Base-by-base conservation (phyloP, 108 stramenopile species). In the Cyclostephanos invisitatus region DNA sequence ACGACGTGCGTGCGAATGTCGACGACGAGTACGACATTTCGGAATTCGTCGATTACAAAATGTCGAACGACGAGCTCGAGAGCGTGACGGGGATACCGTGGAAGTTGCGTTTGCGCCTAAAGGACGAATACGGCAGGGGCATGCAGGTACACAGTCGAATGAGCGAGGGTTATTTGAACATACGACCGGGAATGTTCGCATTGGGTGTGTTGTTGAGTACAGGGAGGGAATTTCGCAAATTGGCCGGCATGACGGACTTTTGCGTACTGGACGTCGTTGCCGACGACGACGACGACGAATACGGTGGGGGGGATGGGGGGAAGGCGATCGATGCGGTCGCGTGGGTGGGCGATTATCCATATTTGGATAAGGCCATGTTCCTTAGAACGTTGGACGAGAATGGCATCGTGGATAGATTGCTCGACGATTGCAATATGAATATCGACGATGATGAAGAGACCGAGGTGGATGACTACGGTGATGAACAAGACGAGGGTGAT, bases 311-410 rank as follows among this genome's bases (percentile, higher is more conserved):
- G 40, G 11, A 11, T 11, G 40, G 40, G 7, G 83, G 48, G 22
- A 70, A 36, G 14, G 69, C 38, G n/a, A 24, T 18, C 7, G 36
- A 27, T 6, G 59, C 80, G 9, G 68, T 74, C 20, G 81, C 83
- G 20, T 93, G 84, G 78, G 82, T 93, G 10, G 92, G 92, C 25
- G 92, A 93, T 68, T 93, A 93, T 74, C 92, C 92, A 0, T 93
- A 93, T 62, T 63, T 93, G 22, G 80, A 88, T 8, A 81, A 72
- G 69, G 59, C 72, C 40, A 67, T 28, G 22, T 81, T 81, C 62
- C 20, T 74, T 53, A 77, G 76, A 37, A 75, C 60, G 20, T 54
- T 82, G 56, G 68, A 70, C 29, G 50, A 18, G 29, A 80, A 75
- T 65, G 74, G 74, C 0, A 54, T 80, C 57, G 35, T 36, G 36